Evolutionary conservation across 2,329 filamentous ascomycete genomes (phyloP).

Genomic region (Lasiodiplodia sp.): DNA sequence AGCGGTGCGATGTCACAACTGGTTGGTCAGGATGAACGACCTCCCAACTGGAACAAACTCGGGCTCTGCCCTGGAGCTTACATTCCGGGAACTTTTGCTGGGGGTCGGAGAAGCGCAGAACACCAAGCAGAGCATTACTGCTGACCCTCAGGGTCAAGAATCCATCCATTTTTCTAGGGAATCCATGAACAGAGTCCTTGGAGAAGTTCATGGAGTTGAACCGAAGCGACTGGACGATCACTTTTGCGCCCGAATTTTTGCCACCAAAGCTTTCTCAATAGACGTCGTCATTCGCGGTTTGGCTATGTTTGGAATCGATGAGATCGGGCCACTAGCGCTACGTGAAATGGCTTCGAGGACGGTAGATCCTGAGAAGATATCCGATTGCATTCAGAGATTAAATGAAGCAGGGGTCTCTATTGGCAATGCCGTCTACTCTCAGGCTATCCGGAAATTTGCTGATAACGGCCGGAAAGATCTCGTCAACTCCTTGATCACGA

Average conservation of each 20-base stretch:
- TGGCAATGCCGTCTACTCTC: slow-evolving; percentile 68
- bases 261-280: slow-evolving; percentile 74
- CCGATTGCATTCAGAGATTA: slow-evolving; percentile 66
- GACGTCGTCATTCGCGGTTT: slow-evolving; percentile 76
- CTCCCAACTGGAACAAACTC: slow-evolving; percentile 1
- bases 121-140: neutral
- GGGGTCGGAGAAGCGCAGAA: neutral
- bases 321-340: slow-evolving; percentile 77
- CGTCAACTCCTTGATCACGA: slow-evolving; percentile 60
- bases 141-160: neutral
- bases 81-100: neutral
- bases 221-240: slow-evolving; percentile 63
- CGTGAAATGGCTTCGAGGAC: slow-evolving; percentile 78
- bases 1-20: slow-evolving; percentile 14
- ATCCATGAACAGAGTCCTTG: slow-evolving; percentile 36
- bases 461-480: slow-evolving; percentile 60
- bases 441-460: slow-evolving; percentile 70
- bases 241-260: slow-evolving; percentile 82
- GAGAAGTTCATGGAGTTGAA: slow-evolving; percentile 43
- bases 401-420: slow-evolving; percentile 68
- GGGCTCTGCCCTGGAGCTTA: neutral
- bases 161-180: slow-evolving; percentile 30
- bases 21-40: slow-evolving; percentile 5
- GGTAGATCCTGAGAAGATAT: slow-evolving; percentile 62
- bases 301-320: slow-evolving; percentile 72